A percentile compares a stretch with the other conserved stretches of the same genome.
Evolutionary conservation across 116 monocot species (phyloP).

Genomic region (Papilionanthe hybrid): DNA sequence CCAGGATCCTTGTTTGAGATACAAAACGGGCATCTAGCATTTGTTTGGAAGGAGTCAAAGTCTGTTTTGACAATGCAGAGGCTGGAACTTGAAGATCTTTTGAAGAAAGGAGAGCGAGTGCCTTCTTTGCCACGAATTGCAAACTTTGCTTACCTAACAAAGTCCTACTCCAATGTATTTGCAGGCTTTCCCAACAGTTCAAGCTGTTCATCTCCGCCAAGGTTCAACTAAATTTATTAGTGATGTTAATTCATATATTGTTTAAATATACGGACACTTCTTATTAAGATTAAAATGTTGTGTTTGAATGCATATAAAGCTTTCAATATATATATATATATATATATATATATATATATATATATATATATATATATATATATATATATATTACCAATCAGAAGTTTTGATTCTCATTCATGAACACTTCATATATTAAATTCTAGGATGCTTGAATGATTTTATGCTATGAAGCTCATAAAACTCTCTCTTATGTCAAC

Average conservation of each 20-base stretch:
- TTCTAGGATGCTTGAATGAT: background rate
- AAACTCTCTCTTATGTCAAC: too few species aligned
- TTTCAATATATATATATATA: background rate
- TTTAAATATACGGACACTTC: background rate
- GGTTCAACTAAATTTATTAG: conserved; percentile 20
- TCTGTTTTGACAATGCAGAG: conserved; percentile 64
- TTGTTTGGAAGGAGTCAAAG: conserved; percentile 76
- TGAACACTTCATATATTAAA: background rate
- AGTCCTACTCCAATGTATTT: conserved; percentile 85
- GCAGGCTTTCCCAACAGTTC: conserved; percentile 32
- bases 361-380: background rate
- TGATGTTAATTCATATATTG: background rate
- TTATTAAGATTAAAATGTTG: background rate
- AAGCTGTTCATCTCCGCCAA: conserved; percentile 29
- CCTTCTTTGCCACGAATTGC: conserved; percentile 48
- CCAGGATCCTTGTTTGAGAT: conserved; percentile 71
- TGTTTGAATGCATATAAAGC: background rate
- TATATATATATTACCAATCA: background rate
- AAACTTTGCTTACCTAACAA: conserved; percentile 75
- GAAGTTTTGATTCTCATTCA: background rate
- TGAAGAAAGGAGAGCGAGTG: conserved; percentile 67
- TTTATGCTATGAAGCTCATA: background rate
- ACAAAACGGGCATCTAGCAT: conserved; percentile 54
- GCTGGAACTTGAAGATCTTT: conserved; percentile 52
- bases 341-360: background rate